Conservation (phyloP, 148 eudicot species). For the Vaccinium darrowii region DNA sequence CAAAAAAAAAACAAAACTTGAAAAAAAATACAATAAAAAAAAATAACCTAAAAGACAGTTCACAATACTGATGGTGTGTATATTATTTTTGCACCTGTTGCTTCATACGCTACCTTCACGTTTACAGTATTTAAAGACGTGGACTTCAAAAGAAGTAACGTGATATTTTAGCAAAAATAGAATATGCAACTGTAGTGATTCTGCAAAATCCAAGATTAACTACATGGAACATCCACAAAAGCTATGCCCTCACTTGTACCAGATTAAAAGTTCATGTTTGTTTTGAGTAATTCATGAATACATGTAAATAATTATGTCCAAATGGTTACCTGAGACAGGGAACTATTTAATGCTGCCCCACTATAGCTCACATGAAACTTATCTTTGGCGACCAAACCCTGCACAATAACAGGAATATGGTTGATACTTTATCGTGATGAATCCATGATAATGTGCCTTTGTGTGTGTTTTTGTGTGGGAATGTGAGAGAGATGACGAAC, state of each 20-base stretch:
- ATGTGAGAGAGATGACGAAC: slow-evolving; percentile 33
- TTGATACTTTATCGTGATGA: background rate
- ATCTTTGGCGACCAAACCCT: slow-evolving; percentile 96
- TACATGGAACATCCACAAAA: background rate
- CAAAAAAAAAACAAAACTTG: too few species aligned
- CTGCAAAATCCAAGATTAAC: background rate
- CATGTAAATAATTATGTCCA: background rate
- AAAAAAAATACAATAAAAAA: background rate
- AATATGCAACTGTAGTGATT: background rate
- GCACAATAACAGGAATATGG: slow-evolving; percentile 16
- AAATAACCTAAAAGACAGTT: background rate
- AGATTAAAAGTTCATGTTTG: background rate
- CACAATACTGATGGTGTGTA: background rate
- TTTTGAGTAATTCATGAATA: background rate
- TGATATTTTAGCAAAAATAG: background rate
- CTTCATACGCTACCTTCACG: background rate
- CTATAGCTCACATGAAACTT: slow-evolving; percentile 92
- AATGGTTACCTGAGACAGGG: slow-evolving; percentile 69
- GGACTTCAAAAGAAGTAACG: background rate
- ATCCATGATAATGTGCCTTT: background rate
- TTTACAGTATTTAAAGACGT: background rate
- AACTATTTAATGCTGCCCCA: slow-evolving; percentile 73
- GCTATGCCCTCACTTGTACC: slow-evolving; percentile 5
- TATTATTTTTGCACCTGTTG: background rate
- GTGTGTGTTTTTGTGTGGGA: background rate